Percentiles rank a stretch among this genome's conserved stretches.
phyloP scores from a whole-genome alignment of 2,329 filamentous ascomycete genomes.

The Aspergillus sp. region DNA sequence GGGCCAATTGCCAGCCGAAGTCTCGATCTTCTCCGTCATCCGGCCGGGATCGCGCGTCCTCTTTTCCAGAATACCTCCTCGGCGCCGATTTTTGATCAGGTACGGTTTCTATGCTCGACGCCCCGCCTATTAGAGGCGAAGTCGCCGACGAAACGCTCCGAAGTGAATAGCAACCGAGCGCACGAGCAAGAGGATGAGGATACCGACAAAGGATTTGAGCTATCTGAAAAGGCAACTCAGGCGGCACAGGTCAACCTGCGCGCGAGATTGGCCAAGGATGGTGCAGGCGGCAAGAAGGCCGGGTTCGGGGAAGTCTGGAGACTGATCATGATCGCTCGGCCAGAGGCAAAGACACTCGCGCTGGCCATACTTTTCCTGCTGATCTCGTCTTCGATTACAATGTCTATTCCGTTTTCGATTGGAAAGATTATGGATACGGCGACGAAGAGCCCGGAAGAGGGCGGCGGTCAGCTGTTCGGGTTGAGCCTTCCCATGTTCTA shows the following conservation, averaged over 20 bases:
- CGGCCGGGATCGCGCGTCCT: constrained; percentile 7
- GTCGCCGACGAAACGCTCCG: constrained; percentile 10
- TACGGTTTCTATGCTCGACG: constrained; percentile 21
- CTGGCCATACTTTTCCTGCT: constrained; percentile 77
- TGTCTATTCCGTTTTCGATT: constrained; percentile 94
- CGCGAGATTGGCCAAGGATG: constrained; percentile 78
- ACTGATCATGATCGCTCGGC: constrained; percentile 77
- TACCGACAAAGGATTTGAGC: constrained; percentile 54
- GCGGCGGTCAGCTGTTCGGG: constrained; percentile 63
- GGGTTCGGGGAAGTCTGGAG: constrained; percentile 72
- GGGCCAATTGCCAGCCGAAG: constrained; percentile 12
- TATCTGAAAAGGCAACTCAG: constrained; percentile 74
- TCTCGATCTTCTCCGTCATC: constrained; percentile 9
- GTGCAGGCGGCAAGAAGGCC: constrained; percentile 45
- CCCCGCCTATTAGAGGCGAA: constrained; percentile 18
- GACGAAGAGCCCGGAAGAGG: constrained; percentile 60
- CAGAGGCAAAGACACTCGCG: constrained; percentile 68
- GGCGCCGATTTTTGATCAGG: constrained; percentile 11
- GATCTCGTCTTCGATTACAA: constrained; percentile 83
- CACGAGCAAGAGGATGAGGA: constrained; percentile 41
- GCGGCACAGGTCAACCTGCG: constrained; percentile 84
- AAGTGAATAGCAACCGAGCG: constrained; percentile 22
- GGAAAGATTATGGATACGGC: constrained; percentile 91
- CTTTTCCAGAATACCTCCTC: constrained; percentile 9
- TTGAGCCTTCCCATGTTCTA: constrained; percentile 84